Base-by-base conservation (phyloP, 768 basidiomycete species). In the Macrolepiota fuliginosa region DNA sequence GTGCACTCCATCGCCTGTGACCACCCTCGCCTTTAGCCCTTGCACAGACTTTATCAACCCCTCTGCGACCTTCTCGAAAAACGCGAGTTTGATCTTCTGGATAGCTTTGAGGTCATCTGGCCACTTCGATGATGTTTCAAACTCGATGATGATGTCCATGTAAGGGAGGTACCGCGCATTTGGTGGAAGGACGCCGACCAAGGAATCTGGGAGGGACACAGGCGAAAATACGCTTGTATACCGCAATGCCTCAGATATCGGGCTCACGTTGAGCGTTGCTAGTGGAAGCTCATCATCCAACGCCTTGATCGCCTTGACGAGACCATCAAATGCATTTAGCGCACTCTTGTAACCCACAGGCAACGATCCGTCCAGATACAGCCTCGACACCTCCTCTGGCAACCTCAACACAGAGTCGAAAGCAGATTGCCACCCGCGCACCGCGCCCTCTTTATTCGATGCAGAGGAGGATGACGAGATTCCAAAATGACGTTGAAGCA, bases 61-160 rank as follows among this genome's bases (percentile, higher is more conserved):
- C 19, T 79, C 76, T 1, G 90, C 93, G 6, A 98, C 79, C 42
- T 86, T 84, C 69, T 94, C 92, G 63, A 98, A 85, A 70, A 98
- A 90, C 0, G 96, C 96, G 1, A 96, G 78, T 72, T 98, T 98
- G 73, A 94, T 89, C 64, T 93, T 93, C 72, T 97, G 96, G 51
- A 98, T 91, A 0, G 95, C 94, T 17, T 79, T 81, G 3, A 98
- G 81, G 65, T 98, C 94, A 68, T 98, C 96, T 0, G 97, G 96
- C 97, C 97, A 99, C 63, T 85, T 84, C 0, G 89, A 87, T 0
- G 94, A 96, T 63, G 89, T 91, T 71, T 98, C 96, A 67, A 98
- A 97, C 71, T 96, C 91, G 35, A 98, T 73, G 24, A 94, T 72
- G 52, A 94, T 76, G 13, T 90, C 84, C 64, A 94, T 90, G 2